Conservation (phyloP, 306 rosid species). For the Hippophae gyantsensis region DNA sequence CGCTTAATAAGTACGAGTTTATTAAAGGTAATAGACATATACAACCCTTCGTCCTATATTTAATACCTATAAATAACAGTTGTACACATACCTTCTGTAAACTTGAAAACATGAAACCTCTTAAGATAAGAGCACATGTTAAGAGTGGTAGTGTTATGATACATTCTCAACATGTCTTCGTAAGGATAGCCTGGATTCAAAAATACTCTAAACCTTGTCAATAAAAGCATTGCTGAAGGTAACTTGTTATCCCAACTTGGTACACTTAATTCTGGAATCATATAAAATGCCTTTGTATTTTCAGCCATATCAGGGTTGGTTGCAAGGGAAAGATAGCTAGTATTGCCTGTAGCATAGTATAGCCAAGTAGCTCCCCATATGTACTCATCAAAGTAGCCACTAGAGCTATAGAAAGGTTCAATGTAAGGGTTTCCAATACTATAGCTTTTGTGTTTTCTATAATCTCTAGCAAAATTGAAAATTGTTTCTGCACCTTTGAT, state of each 20-base stretch:
- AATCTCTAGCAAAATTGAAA: conserved; percentile 40
- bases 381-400: conserved; percentile 54
- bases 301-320: conserved; percentile 25
- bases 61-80: too few relatives aligned
- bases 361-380: conserved; percentile 66
- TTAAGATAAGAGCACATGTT: conserved; percentile 64
- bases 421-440: conserved; percentile 26
- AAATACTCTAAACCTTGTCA: conserved; percentile 48
- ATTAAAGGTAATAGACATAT: too few relatives aligned
- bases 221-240: conserved; percentile 55
- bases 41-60: too few relatives aligned
- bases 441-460: conserved; percentile 22
- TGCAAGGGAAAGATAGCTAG: conserved; percentile 36
- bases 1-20: too few relatives aligned
- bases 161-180: conserved; percentile 46
- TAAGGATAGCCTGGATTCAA: conserved; percentile 55
- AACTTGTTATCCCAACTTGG: conserved; percentile 56
- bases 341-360: conserved; percentile 55
- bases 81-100: conserved; percentile 26
- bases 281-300: conserved; percentile 31
- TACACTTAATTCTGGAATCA: conserved; percentile 28
- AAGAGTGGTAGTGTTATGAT: conserved; percentile 40
- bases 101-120: conserved; percentile 32
- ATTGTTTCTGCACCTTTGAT: conserved; percentile 36
- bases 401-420: conserved; percentile 40